A percentile compares a stretch with the other conserved stretches of the same genome.
These are phyloP conservation scores for Diutina neorugosa DNA, from an alignment of 1,139 yeast species.

Conservation along the genomic window DNA sequence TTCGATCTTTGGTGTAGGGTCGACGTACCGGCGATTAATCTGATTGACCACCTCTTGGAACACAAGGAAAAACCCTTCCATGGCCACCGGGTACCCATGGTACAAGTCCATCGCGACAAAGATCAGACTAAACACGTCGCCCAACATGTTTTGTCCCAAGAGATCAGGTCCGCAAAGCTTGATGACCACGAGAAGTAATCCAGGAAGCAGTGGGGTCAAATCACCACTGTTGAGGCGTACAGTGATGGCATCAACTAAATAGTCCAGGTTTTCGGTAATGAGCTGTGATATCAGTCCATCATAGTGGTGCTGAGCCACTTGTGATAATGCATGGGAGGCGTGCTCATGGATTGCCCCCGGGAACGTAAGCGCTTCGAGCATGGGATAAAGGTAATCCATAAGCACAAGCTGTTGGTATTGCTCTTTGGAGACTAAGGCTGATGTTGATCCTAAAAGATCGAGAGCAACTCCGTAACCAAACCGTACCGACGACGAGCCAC, in stretches of 20 bases:
- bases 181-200: slow-evolving; percentile 53
- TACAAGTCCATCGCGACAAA: slow-evolving; percentile 71
- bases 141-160: slow-evolving; percentile 42
- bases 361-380: slow-evolving; percentile 9
- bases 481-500: neutral
- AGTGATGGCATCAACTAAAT: slow-evolving; percentile 66
- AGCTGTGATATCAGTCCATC: slow-evolving; percentile 42
- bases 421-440: slow-evolving; percentile 5
- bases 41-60: slow-evolving; percentile 55
- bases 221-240: slow-evolving; percentile 48
- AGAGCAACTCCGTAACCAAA: neutral
- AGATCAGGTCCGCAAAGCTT: slow-evolving; percentile 58
- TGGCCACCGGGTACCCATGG: slow-evolving; percentile 66
- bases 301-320: slow-evolving; percentile 43
- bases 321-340: slow-evolving; percentile 7
- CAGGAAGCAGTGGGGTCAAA: slow-evolving; percentile 64
- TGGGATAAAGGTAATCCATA: slow-evolving; percentile 9
- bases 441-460: neutral
- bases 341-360: slow-evolving; percentile 6
- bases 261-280: slow-evolving; percentile 63
- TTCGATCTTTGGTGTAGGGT: neutral
- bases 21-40: slow-evolving; percentile 15
- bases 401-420: slow-evolving; percentile 9
- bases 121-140: slow-evolving; percentile 61
- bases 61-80: slow-evolving; percentile 64